These are phyloP conservation scores for Bipolaris sorokiniana DNA, from an alignment of 2,329 filamentous ascomycete species.

Conservation along the genomic window DNA sequence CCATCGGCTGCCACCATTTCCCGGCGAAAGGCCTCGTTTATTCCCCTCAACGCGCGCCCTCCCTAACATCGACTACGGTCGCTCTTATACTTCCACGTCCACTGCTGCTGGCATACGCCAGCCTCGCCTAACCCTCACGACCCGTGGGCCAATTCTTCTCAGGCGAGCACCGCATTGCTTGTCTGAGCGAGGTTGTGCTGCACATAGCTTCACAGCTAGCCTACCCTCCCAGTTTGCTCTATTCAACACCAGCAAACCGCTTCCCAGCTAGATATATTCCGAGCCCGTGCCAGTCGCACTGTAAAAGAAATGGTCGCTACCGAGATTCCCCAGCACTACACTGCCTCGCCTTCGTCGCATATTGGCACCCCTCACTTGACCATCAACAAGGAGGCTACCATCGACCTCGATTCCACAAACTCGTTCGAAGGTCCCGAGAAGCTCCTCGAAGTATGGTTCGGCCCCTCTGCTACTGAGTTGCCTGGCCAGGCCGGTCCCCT, in stretches of 20 bases:
- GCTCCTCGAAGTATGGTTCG: conserved; percentile 98
- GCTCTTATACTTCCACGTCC: conserved; percentile 55
- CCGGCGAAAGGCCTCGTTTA: conserved; percentile 79
- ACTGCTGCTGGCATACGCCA: conserved; percentile 87
- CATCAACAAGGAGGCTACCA: conserved; percentile 92
- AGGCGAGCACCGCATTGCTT: conserved; percentile 91
- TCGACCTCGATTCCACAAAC: conserved; percentile 92
- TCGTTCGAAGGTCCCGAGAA: conserved; percentile 99
- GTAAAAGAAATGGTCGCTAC: conserved; percentile 79
- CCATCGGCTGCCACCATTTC: conserved; percentile 80
- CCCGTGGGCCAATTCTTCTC: conserved; percentile 94
- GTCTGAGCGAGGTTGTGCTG: conserved; percentile 98
- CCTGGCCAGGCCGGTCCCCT: conserved; percentile 72
- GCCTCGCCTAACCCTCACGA: conserved; percentile 65
- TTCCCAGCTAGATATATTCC: conserved; percentile 4
- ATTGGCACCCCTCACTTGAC: conserved; percentile 87
- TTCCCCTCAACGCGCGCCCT: conserved; percentile 82
- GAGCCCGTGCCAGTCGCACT: conserved; percentile 33
- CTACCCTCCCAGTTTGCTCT: conserved; percentile 16
- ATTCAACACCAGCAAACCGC: conserved; percentile 19
- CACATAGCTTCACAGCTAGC: conserved; percentile 55
- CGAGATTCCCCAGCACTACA: conserved; percentile 80
- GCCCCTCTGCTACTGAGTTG: conserved; percentile 74
- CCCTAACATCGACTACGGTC: conserved; percentile 83
- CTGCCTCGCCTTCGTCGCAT: conserved; percentile 77